Percentiles rank a stretch among this genome's conserved stretches.
These are phyloP conservation scores for Auricularia heimuer DNA, from an alignment of 768 basidiomycete genomes.

Conservation along the genomic window DNA sequence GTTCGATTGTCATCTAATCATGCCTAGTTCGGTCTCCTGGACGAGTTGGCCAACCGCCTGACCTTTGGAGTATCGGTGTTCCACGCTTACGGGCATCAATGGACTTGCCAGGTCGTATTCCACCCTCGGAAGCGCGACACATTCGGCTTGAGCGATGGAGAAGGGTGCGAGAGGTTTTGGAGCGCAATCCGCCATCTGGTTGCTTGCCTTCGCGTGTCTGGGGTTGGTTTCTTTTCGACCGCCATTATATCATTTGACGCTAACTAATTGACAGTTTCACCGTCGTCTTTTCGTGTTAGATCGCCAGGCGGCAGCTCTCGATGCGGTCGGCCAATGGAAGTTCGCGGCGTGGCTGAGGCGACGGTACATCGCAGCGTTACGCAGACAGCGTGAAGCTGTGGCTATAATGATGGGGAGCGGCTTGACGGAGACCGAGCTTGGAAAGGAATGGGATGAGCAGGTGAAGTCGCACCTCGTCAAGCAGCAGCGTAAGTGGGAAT, in stretches of 20 bases:
- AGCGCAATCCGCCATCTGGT: slow-evolving; percentile 1
- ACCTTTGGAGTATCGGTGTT: slow-evolving; percentile 25
- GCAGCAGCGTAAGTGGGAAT: background rate
- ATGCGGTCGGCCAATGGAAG: too few species aligned
- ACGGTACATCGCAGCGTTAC: too few species aligned
- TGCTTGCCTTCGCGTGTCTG: slow-evolving; percentile 3
- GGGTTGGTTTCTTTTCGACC: slow-evolving; percentile 3
- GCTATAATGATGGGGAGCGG: background rate
- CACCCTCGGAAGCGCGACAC: too few species aligned
- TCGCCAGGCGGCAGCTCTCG: background rate
- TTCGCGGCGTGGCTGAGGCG: too few species aligned
- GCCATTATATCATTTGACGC: background rate
- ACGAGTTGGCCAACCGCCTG: slow-evolving; percentile 13
- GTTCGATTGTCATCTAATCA: background rate
- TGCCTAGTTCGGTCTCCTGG: slow-evolving; percentile 5
- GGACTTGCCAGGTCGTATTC: too few species aligned
- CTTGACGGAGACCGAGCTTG: too few species aligned
- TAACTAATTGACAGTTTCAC: background rate
- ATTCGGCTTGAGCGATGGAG: too few species aligned
- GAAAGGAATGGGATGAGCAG: background rate
- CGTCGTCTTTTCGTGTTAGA: background rate
- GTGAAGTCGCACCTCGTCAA: background rate
- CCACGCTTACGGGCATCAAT: too few species aligned
- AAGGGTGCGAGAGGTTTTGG: slow-evolving; percentile 10
- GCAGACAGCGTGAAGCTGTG: background rate